These are phyloP conservation scores for Pichia sp. DNA, from an alignment of 1,139 yeast genomes.

Conservation along the genomic window DNA sequence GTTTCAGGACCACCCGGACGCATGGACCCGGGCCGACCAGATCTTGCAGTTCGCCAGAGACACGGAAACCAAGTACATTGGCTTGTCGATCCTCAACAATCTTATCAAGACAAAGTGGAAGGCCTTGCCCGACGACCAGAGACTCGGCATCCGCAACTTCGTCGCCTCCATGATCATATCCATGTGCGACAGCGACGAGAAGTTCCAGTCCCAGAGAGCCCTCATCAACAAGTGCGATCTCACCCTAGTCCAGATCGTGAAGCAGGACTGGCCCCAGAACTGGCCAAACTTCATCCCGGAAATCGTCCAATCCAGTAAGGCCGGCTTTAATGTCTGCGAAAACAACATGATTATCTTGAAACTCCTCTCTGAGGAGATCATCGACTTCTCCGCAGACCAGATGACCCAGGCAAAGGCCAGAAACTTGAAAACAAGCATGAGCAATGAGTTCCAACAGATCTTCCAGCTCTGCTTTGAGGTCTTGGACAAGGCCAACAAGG, in stretches of 20 bases:
- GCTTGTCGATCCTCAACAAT: slow-evolving; percentile 82
- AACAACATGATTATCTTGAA: slow-evolving; percentile 92
- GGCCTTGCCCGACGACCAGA: slow-evolving; percentile 78
- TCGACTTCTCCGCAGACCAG: slow-evolving; percentile 89
- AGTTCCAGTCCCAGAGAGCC: slow-evolving; percentile 71
- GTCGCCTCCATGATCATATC: slow-evolving; percentile 90
- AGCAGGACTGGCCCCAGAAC: slow-evolving; percentile 98
- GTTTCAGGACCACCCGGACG: slow-evolving; percentile 91
- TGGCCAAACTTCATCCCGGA: slow-evolving; percentile 98
- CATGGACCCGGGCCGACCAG: slow-evolving; percentile 93
- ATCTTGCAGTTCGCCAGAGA: slow-evolving; percentile 75
- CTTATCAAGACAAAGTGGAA: slow-evolving; percentile 93
- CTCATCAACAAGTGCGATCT: slow-evolving; percentile 89
- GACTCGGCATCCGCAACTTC: slow-evolving; percentile 86
- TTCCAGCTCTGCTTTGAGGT: slow-evolving; percentile 91
- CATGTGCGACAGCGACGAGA: slow-evolving; percentile 77
- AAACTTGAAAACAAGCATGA: slow-evolving; percentile 75
- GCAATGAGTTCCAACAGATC: slow-evolving; percentile 87
- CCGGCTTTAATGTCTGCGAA: slow-evolving; percentile 91
- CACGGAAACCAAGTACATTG: slow-evolving; percentile 88
- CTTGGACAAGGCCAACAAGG: slow-evolving; percentile 78
- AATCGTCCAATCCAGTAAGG: slow-evolving; percentile 75
- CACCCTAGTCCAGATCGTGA: slow-evolving; percentile 86
- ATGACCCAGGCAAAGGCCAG: slow-evolving; percentile 94
- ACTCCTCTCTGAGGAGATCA: slow-evolving; percentile 89